These are phyloP conservation scores for Castanea crenata DNA, from an alignment of 306 rosid genomes.

Conservation along the genomic window DNA sequence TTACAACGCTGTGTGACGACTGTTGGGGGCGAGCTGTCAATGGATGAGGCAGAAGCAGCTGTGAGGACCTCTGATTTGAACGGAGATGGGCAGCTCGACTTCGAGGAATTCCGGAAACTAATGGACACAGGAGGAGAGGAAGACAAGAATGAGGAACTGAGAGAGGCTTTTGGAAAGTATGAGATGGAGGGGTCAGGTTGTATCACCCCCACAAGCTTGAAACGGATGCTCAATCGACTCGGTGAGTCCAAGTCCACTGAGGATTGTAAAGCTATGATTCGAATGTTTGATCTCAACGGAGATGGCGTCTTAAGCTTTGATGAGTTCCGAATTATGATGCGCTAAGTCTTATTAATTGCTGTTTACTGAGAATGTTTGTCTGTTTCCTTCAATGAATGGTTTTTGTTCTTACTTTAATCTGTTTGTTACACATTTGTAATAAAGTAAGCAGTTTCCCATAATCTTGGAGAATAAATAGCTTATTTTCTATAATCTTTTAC, in stretches of 20 bases:
- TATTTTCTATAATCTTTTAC: neutral
- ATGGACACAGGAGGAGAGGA: slow-evolving; percentile 20
- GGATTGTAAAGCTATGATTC: slow-evolving; percentile 30
- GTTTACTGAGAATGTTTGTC: neutral
- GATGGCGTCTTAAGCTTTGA: slow-evolving; percentile 39
- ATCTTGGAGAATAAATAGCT: neutral
- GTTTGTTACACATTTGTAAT: neutral
- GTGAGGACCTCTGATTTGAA: slow-evolving; percentile 26
- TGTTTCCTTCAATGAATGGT: neutral
- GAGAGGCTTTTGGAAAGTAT: slow-evolving; percentile 33
- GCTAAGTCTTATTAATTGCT: slow-evolving; percentile 11
- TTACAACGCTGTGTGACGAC: slow-evolving; percentile 26
- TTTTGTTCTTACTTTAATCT: neutral
- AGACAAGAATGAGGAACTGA: slow-evolving; percentile 23
- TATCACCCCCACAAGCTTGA: slow-evolving; percentile 33
- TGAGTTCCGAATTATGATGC: slow-evolving; percentile 34
- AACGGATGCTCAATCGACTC: slow-evolving; percentile 25
- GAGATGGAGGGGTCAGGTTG: slow-evolving; percentile 27
- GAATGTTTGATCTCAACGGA: slow-evolving; percentile 32
- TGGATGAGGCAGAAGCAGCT: slow-evolving; percentile 28
- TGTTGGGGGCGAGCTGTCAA: slow-evolving; percentile 23
- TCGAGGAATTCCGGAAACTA: slow-evolving; percentile 31
- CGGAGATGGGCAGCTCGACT: slow-evolving; percentile 35
- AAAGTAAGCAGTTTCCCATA: neutral
- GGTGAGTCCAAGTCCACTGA: slow-evolving; percentile 25